Evolutionary conservation across 2,329 filamentous ascomycete genomes (phyloP), one percentile per base, ranked within the genome.

Genomic region (Leptosphaerulina australis): DNA sequence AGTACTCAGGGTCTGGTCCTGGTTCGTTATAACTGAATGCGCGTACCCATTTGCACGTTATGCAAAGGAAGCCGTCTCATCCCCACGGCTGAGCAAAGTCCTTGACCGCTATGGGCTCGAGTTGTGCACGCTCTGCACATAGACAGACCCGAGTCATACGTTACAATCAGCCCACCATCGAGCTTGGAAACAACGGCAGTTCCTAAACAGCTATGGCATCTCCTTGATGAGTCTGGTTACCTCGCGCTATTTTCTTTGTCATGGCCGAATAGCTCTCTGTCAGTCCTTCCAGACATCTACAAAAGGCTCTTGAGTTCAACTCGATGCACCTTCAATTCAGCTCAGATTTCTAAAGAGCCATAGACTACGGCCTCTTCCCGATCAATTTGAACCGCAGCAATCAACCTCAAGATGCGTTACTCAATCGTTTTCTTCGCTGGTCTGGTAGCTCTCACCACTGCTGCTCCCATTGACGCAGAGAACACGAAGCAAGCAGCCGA

Each of bases 391-490:
- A 5, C n/a, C n/a, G 14, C 20, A 31, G 5, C 15, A 10, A n/a
- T 11, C 31, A 1, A 17, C 4, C 20, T 31, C 50, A 50, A 20
- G 2, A 64, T 67, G 62, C 55, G 48, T 38, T 40, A 53, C 49
- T 34, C 38, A 5, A 31, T 62, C 36, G 26, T 55, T 22, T 29
- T 61, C 25, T 29, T 61, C 36, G 50, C 47, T 33, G 24, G 50
- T 17, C 37, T 66, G 5, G 46, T 37, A 4, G 36, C 50, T 14
- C 26, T 56, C 9, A 44, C 50, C 10, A 30, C 28, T 18, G 57
- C 59, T 14, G 52, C 44, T 1, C 64, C 61, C 3, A 36, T 58
- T 34, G 50, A 37, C 12, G 30, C 29, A 31, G 20, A 43, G 8
- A 11, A 46, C 15, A 36, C 29, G 8, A 31, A 44, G 20, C 43